Evolutionary conservation across 352 stramenopile genomes (phyloP).

Genomic region (Pythium brassicae): DNA sequence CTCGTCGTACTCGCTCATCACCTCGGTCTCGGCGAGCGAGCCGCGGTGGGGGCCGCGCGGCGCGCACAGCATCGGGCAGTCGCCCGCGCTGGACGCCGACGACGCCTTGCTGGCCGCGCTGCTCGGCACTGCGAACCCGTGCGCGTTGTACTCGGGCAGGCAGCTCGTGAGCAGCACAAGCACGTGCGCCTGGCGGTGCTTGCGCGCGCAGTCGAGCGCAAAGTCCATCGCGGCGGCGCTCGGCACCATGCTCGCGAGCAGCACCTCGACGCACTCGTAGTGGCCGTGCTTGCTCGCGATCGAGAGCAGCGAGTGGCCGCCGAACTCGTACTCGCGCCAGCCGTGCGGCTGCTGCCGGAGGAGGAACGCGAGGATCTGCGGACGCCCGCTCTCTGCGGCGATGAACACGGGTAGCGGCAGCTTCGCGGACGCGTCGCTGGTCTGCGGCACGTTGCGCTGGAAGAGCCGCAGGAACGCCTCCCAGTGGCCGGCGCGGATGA

Average conservation of each 20-base stretch:
- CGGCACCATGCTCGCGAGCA: conserved; percentile 33
- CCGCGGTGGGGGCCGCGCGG: conserved; percentile 15
- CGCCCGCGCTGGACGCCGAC: background rate
- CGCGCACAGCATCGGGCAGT: conserved; percentile 3
- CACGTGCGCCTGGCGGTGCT: conserved; percentile 56
- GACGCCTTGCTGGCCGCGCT: conserved; percentile 5
- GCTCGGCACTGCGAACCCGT: background rate
- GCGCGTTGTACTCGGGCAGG: conserved; percentile 41
- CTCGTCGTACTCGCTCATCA: conserved; percentile 19
- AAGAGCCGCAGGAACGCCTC: conserved; percentile 52
- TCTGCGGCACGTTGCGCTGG: conserved; percentile 30
- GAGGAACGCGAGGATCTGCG: conserved; percentile 47
- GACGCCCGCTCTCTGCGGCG: conserved; percentile 47
- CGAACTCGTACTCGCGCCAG: conserved; percentile 47
- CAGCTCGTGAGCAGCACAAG: conserved; percentile 69
- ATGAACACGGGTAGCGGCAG: conserved; percentile 56
- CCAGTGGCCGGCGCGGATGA: conserved; percentile 59
- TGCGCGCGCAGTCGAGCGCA: conserved; percentile 43
- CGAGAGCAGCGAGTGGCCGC: conserved; percentile 56
- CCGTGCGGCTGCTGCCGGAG: conserved; percentile 24
- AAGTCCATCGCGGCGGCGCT: conserved; percentile 31
- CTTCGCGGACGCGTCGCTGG: conserved; percentile 16
- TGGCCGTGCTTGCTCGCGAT: conserved; percentile 61
- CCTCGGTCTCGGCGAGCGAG: conserved; percentile 33
- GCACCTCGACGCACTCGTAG: conserved; percentile 61